Evolutionary conservation across 192 early-diverging fungal species (phyloP), one percentile per base, ranked within the genome.

Genomic region (Podila verticillata): DNA sequence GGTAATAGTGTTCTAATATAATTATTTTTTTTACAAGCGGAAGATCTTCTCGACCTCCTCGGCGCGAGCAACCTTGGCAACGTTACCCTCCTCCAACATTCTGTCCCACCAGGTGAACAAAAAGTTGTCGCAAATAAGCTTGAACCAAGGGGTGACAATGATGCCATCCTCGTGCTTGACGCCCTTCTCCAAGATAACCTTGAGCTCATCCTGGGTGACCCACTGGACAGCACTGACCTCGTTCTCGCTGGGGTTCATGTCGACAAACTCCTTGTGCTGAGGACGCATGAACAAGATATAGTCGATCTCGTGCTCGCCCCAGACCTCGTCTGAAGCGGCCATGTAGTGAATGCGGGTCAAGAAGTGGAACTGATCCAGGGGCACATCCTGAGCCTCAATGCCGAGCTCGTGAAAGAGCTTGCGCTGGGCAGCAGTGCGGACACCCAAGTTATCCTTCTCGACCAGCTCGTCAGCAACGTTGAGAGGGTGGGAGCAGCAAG

Each of bases 231-330:
- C 89, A 60, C 92, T 89, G 75, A 98, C 95, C 86, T 99, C 98
- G 85, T 99, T 99, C 26, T 88, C 87, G 82, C 91, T 97, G n/a
- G 91, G 72, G 26, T 92, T 75, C 61, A 95, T 63, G 56, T 92
- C 89, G 15, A 98, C 92, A 20, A 63, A 60, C 36, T 94, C 70
- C 77, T 80, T 81, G 68, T 81, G 65, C 64, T 88, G 68, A 19
- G 92, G 93, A 73, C 90, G 87, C 70, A 93, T 89, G 70, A 99
- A 94, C 74, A 99, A 87, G 66, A 99, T 96, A 74, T 98, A 98
- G 72, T 99, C 98, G 58, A 99, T 81, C 86, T 99, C 98, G 80
- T 99, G 98, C 84, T 99, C 98, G n/a, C 98, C 98, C 98, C 98
- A 99, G 66, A 94, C 66, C 26, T 95, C 96, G 68, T 99, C 95